Conservation (phyloP, 2,329 filamentous ascomycete species). For the Diaporthe sp. region DNA sequence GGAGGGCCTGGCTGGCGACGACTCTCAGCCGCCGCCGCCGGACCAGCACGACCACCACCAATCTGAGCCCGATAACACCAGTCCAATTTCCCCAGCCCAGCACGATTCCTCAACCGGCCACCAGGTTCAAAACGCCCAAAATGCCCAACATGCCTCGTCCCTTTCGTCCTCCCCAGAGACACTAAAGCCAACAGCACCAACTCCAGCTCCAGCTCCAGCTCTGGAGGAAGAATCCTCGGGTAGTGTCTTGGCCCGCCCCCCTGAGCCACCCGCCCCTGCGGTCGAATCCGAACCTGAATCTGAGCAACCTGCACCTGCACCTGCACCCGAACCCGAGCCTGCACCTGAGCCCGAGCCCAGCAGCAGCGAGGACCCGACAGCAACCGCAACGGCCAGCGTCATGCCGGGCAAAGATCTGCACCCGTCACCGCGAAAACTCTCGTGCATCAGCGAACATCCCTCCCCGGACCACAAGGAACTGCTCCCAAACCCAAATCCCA, state of each 20-base stretch:
- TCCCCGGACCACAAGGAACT: slow-evolving; percentile 38
- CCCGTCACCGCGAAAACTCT: slow-evolving; percentile 46
- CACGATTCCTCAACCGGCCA: slow-evolving; percentile 6
- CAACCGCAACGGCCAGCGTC: slow-evolving; percentile 37
- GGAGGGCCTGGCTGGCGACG: slow-evolving; percentile 26
- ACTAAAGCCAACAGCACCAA: background rate
- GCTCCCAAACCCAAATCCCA: slow-evolving; percentile 11
- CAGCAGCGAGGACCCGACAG: slow-evolving; percentile 43
- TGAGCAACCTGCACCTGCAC: slow-evolving; percentile 7
- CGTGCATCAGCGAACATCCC: slow-evolving; percentile 52
- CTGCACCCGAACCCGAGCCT: slow-evolving; percentile 32
- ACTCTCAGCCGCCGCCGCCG: slow-evolving; percentile 10
- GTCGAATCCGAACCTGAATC: background rate
- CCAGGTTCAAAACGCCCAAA: slow-evolving; percentile 4
- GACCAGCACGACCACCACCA: slow-evolving; percentile 16
- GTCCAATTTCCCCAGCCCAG: slow-evolving; percentile 27
- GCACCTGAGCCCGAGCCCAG: slow-evolving; percentile 18
- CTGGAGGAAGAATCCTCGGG: background rate
- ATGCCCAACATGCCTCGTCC: background rate
- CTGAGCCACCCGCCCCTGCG: slow-evolving; percentile 34
- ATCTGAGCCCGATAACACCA: slow-evolving; percentile 12
- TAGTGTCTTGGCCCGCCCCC: slow-evolving; percentile 12
- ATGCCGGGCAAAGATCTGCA: slow-evolving; percentile 53
- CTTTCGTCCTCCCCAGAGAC: slow-evolving; percentile 12
- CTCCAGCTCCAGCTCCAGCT: background rate